These are phyloP conservation scores for Xylariaceae sp. DNA, from an alignment of 2,329 filamentous ascomycete species.

Conservation along the genomic window DNA sequence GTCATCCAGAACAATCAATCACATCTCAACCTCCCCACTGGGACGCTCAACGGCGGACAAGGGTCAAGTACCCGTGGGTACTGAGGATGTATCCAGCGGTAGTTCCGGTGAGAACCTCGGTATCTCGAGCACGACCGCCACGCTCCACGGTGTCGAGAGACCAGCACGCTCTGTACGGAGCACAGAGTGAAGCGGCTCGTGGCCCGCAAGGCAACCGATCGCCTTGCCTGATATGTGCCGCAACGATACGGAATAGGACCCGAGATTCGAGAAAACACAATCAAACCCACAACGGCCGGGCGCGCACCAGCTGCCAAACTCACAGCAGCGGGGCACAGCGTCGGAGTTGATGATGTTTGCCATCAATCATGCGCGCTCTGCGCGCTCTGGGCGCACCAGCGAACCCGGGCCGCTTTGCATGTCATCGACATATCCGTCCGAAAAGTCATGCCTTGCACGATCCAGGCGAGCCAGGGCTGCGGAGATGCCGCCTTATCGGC, in stretches of 20 bases:
- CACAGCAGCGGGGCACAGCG: conserved; percentile 20
- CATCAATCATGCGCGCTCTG: conserved; percentile 8
- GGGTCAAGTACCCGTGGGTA: conserved; percentile 5
- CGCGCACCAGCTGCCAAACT: conserved; percentile 20
- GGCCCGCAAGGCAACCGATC: background rate
- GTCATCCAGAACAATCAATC: conserved; percentile 8
- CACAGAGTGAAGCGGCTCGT: too few relatives aligned
- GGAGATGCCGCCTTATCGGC: background rate
- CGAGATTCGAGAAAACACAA: background rate
- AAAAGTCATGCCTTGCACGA: background rate
- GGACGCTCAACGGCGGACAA: conserved; percentile 4
- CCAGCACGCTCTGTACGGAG: too few relatives aligned
- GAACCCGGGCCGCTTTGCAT: too few relatives aligned
- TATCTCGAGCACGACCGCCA: background rate
- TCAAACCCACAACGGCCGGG: background rate
- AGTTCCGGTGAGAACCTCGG: background rate
- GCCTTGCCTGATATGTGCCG: background rate
- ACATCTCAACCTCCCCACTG: conserved; percentile 10
- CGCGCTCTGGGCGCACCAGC: too few relatives aligned
- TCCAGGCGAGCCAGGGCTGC: background rate
- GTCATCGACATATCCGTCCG: too few relatives aligned
- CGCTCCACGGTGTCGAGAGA: too few relatives aligned
- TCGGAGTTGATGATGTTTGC: conserved; percentile 18
- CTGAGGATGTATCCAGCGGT: conserved; percentile 3
- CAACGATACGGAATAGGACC: background rate